These are phyloP conservation scores for Metahyphopichia silvanorum DNA, from an alignment of 805 yeast genomes.

Conservation along the genomic window DNA sequence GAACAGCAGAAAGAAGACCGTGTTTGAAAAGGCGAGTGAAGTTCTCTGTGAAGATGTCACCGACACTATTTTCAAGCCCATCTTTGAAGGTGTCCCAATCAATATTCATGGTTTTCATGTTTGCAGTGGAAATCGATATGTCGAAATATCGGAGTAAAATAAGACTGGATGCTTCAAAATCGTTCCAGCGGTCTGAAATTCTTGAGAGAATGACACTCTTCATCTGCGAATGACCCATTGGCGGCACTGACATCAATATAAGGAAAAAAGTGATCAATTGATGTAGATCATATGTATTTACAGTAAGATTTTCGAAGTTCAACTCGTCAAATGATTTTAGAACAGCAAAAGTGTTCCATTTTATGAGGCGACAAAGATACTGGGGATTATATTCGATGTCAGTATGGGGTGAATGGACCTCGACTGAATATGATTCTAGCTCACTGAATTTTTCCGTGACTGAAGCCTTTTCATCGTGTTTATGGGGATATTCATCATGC, in stretches of 20 bases:
- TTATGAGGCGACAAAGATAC: constrained; percentile 10
- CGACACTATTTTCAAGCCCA: constrained; percentile 13
- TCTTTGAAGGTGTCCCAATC: constrained; percentile 13
- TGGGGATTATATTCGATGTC: constrained; percentile 11
- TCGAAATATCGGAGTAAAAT: constrained; percentile 50
- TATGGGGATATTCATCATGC: constrained; percentile 5
- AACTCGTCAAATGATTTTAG: constrained; percentile 44
- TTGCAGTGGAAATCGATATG: constrained; percentile 22
- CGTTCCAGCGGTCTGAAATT: constrained; percentile 32
- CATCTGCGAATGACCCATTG: constrained; percentile 27
- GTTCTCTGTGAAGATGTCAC: constrained; percentile 13
- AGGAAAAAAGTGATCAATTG: constrained; percentile 49
- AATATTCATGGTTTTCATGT: constrained; percentile 12
- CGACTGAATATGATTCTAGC: constrained; percentile 15
- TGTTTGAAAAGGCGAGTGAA: constrained; percentile 18
- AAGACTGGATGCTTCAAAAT: constrained; percentile 43
- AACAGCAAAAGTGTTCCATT: constrained; percentile 30
- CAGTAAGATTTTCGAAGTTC: constrained; percentile 29
- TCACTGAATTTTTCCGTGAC: constrained; percentile 4
- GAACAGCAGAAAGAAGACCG: constrained; percentile 27
- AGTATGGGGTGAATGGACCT: constrained; percentile 7
- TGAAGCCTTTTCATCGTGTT: constrained; percentile 8
- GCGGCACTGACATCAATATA: constrained; percentile 34
- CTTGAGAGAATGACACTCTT: constrained; percentile 17
- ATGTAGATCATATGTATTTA: constrained; percentile 41